Conservation (phyloP, 768 basidiomycete genomes). For the Boletales sp. region DNA sequence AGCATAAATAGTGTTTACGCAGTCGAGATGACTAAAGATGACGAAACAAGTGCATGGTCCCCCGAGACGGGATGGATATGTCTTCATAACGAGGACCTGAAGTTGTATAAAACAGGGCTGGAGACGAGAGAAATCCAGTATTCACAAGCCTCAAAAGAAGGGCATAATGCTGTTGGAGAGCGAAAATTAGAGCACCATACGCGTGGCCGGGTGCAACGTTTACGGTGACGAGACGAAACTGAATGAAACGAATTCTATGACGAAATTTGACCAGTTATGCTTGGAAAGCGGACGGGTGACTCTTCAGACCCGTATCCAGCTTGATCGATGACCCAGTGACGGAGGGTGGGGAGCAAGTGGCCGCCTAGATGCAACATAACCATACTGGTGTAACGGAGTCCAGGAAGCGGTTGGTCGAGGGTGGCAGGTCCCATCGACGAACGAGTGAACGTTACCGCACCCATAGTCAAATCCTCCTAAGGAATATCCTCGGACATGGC, state of each 20-base stretch:
- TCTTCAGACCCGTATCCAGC: constrained; percentile 48
- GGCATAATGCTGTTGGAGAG: constrained; percentile 37
- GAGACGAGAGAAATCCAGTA: constrained; percentile 30
- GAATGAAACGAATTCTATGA: constrained; percentile 28
- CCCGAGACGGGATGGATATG: constrained; percentile 64
- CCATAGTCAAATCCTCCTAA: constrained; percentile 55
- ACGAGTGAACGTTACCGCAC: constrained; percentile 44
- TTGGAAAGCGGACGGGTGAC: not conserved
- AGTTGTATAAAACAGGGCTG: constrained; percentile 20
- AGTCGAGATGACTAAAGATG: constrained; percentile 26
- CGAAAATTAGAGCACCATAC: constrained; percentile 36
- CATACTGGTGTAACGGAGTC: constrained; percentile 39
- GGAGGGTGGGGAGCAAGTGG: constrained; percentile 42
- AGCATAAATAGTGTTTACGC: constrained; percentile 32
- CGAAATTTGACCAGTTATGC: constrained; percentile 7
- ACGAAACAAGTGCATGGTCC: constrained; percentile 35
- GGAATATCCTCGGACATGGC: constrained; percentile 58
- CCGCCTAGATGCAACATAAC: constrained; percentile 40
- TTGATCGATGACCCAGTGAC: constrained; percentile 43
- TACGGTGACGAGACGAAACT: constrained; percentile 24
- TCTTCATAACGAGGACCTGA: constrained; percentile 39
- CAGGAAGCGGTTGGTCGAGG: constrained; percentile 41
- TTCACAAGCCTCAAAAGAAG: constrained; percentile 34
- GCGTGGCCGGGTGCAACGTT: constrained; percentile 29
- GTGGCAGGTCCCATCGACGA: constrained; percentile 39